phyloP scores from a whole-genome alignment of 768 basidiomycete species.

The Saitozyma sp. region DNA sequence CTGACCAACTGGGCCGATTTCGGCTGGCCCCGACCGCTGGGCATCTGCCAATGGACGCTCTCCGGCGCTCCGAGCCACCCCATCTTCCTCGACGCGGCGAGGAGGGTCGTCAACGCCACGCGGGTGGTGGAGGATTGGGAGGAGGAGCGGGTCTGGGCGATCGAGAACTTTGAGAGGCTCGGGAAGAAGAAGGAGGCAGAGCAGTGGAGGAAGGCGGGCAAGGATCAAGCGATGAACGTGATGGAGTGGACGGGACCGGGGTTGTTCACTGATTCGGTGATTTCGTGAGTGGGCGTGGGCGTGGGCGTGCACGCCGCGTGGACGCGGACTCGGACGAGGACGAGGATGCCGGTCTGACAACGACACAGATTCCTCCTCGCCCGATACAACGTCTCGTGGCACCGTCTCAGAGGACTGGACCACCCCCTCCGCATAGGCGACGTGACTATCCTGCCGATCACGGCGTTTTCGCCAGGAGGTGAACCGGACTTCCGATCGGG shows the following conservation, averaged over 20 bases:
- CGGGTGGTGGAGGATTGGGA: constrained; percentile 27
- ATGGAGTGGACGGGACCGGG: constrained; percentile 50
- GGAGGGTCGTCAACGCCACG: constrained; percentile 41
- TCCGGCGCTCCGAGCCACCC: constrained; percentile 45
- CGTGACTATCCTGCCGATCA: constrained; percentile 43
- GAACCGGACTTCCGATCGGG: constrained; percentile 33
- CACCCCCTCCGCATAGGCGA: constrained; percentile 50
- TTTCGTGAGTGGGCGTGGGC: constrained; percentile 25
- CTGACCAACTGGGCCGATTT: constrained; percentile 17
- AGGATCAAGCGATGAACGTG: constrained; percentile 27
- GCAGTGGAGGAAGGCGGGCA: constrained; percentile 13
- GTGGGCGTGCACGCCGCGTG: constrained; percentile 11
- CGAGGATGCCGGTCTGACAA: no score
- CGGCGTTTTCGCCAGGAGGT: constrained; percentile 40
- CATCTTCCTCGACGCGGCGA: constrained; percentile 44
- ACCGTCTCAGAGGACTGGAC: constrained; percentile 30
- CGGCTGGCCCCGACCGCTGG: constrained; percentile 35
- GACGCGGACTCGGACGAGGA: no score
- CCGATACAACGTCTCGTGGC: constrained; percentile 45
- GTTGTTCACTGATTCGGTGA: constrained; percentile 36
- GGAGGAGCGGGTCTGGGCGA: constrained; percentile 17
- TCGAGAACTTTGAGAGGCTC: constrained; percentile 7
- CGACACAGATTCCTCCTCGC: constrained; percentile 40
- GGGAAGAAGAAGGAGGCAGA: constrained; percentile 8
- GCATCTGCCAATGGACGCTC: constrained; percentile 51